Evolutionary conservation across 345 rosid species (phyloP), one percentile per base, ranked within the genome.

Genomic region (Heritiera littoralis): DNA sequence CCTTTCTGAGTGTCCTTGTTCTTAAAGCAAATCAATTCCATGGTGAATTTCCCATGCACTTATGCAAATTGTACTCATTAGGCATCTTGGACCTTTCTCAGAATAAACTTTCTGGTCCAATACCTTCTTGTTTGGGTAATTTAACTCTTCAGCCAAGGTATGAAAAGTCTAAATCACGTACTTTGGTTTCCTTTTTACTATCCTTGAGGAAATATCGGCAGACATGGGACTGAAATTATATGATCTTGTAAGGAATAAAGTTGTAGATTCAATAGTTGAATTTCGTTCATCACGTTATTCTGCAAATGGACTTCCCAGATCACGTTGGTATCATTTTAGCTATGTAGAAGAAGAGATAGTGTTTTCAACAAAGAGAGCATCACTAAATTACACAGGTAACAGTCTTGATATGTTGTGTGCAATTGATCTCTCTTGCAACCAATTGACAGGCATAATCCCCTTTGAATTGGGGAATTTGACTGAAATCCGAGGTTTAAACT

Each of bases 401-500:
- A 20, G 48, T 40, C 51, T 76, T 0, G 1, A 1, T 0, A 7
- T 0, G 46, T n/a, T 86, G 45, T 73, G 77, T 0, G 88, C 80
- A 45, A 61, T 83, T 1, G 86, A 86, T 41, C 66, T 83, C 61
- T 86, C 86, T 3, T 35, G 35, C 15, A 86, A 86, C 35, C 49
- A 18, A 7, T 46, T 83, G 7, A 38, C 20, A 0, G 84, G 86
- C 12, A 5, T 45, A 12, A 81, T 86, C 52, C 84, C 88, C 1
- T 8, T 1, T 14, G 78, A 77, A 51, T 3, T 13, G 23, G 75
- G 75, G 12, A 49, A 49, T 28, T 28, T 28, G 32, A 46, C 35
- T 58, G 8, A 7, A 2, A 56, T 77, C 12, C 1, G 13, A 7
- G 18, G 46, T 1, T 20, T 79, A 30, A 81, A 80, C 52, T 3